Conservation (phyloP, 2,329 filamentous ascomycete species). For the Sporothrix variecibatus region DNA sequence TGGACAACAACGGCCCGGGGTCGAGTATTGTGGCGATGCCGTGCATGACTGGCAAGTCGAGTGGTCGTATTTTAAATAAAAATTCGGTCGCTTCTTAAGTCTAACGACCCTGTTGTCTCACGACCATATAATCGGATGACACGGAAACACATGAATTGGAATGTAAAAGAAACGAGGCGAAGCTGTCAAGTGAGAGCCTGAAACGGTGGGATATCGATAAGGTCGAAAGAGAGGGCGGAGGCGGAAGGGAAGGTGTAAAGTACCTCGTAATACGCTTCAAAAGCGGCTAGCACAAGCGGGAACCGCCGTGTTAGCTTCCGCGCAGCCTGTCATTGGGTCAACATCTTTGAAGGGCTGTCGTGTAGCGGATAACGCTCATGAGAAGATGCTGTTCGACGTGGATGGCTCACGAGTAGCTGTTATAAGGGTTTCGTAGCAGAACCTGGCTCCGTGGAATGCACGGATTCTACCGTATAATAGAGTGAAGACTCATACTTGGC, state of each 20-base stretch:
- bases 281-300: slow-evolving; percentile 5
- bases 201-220: not conserved
- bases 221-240: not conserved
- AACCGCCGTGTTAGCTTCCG: slow-evolving; percentile 6
- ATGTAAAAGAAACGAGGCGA: not conserved
- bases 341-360: not conserved
- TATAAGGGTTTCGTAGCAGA: not conserved
- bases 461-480: not conserved
- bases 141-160: not conserved
- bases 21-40: slow-evolving; percentile 8
- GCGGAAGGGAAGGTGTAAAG: not conserved
- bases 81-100: not conserved
- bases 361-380: not conserved
- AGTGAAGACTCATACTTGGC: not conserved
- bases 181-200: not conserved
- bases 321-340: not conserved
- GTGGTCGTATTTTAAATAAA: not conserved
- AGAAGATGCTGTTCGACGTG: not conserved
- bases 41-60: slow-evolving; percentile 3
- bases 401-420: not conserved
- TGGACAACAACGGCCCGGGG: not conserved
- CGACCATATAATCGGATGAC: not conserved
- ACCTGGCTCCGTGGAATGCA: not conserved
- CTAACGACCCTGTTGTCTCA: not conserved
- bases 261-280: not conserved